Evolutionary conservation across 345 rosid genomes (phyloP).

Genomic region (Excoecaria cochinchinensis): DNA sequence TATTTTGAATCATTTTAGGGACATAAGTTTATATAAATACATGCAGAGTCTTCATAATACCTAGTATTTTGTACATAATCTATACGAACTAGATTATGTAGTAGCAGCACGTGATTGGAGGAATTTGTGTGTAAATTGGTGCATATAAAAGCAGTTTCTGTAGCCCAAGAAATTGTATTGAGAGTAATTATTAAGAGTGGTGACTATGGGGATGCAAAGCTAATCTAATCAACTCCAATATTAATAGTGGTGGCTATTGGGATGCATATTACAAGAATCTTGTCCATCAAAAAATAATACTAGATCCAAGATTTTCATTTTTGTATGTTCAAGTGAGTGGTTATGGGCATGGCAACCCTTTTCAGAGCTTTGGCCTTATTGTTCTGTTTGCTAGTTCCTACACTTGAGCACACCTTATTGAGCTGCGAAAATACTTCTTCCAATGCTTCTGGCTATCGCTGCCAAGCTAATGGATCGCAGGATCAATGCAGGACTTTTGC

Average conservation of each 20-base stretch:
- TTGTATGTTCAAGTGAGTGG: slow-evolving; percentile 22
- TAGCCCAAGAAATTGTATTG: slow-evolving; percentile 14
- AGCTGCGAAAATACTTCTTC: slow-evolving; percentile 50
- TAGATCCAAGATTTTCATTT: slow-evolving; percentile 55
- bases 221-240: slow-evolving; percentile 26
- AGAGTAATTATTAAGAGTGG: slow-evolving; percentile 9
- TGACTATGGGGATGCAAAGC: slow-evolving; percentile 6
- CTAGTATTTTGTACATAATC: neutral
- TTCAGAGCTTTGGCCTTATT: slow-evolving; percentile 42
- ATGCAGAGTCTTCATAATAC: neutral
- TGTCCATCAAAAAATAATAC: slow-evolving; percentile 30
- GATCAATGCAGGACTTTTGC: slow-evolving; percentile 55
- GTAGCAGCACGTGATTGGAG: slow-evolving; percentile 23
- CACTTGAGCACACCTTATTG: slow-evolving; percentile 41
- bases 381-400: slow-evolving; percentile 33
- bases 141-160: slow-evolving; percentile 24
- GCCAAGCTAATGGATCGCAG: slow-evolving; percentile 35
- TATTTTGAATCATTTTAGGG: too few relatives aligned
- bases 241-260: slow-evolving; percentile 18
- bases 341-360: slow-evolving; percentile 41
- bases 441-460: slow-evolving; percentile 50
- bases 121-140: slow-evolving; percentile 13
- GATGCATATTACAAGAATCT: slow-evolving; percentile 44
- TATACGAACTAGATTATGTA: neutral
- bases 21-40: too few relatives aligned